Evolutionary conservation across 2,329 filamentous ascomycete species (phyloP).

Genomic region (Calonectria crousiana): DNA sequence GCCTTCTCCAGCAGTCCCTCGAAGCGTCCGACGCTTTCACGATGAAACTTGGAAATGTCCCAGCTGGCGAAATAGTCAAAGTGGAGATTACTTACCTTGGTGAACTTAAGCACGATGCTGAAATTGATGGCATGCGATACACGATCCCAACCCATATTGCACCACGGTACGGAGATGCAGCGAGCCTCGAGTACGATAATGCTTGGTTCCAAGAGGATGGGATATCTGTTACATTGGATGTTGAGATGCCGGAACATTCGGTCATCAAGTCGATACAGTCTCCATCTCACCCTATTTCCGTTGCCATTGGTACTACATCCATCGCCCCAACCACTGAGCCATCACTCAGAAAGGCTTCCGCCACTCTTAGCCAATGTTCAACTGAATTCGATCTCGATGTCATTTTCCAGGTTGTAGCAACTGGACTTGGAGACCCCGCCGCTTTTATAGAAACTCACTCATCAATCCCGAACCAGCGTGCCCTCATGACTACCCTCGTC

Average conservation of each 20-base stretch:
- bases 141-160: conserved; percentile 76
- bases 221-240: conserved; percentile 49
- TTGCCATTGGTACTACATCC: conserved; percentile 70
- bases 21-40: conserved; percentile 75
- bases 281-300: conserved; percentile 74
- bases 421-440: conserved; percentile 68
- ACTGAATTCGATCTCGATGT: conserved; percentile 73
- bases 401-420: conserved; percentile 72
- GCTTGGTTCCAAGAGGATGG: conserved; percentile 10
- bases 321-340: conserved; percentile 56
- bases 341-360: conserved; percentile 70
- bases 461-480: conserved; percentile 69
- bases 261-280: conserved; percentile 73
- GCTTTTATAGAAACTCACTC: conserved; percentile 77
- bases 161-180: conserved; percentile 69
- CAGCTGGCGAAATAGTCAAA: conserved; percentile 64
- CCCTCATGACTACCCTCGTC: conserved; percentile 77
- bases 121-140: conserved; percentile 75
- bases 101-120: conserved; percentile 78
- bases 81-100: conserved; percentile 76
- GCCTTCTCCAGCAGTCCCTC: conserved; percentile 72
- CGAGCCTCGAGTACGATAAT: conserved; percentile 13
- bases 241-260: conserved; percentile 62
- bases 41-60: conserved; percentile 76
- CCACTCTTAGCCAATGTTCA: conserved; percentile 65